Base-by-base conservation (phyloP, 2,329 filamentous ascomycete genomes). In the Fusarium oligoseptatum region DNA sequence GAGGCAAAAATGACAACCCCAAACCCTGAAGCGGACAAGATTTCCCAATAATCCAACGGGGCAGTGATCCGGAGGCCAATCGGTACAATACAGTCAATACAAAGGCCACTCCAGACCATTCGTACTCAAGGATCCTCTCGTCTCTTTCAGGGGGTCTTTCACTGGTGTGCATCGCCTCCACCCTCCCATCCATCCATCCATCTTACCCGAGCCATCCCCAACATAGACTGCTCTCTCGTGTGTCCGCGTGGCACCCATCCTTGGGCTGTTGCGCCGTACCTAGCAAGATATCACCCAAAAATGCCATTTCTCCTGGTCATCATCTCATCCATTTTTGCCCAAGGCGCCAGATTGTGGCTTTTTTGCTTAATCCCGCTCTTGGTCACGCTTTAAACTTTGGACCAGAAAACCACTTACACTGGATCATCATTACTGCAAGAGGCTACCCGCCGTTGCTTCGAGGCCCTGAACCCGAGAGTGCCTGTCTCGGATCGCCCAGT, bases 361-460 rank as follows among this genome's bases (percentile, higher is more conserved):
- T 67, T 17, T 45, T 52, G 34, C 34, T 39, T 74, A 41, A 45
- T 55, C 17, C 24, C 36, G 63, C 17, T 48, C 20, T n/a, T 27
- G 29, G 11, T n/a, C 41, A 39, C 24, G 34, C 39, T 60, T 36
- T 41, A 29, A 34, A 45, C 41, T n/a, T 56, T 27, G 9, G 20
- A 34, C 10, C 8, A 27, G 41, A n/a, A 63, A 36, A 57, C n/a
- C 29, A 43, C 45, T 41, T 36, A 43, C 39, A 45, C 39, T 29
- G 52, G 52, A 34, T 27, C 64, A 77, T 69, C 64, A 66, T 67
- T 68, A 61, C 75, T 64, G 39, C 58, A 76, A 76, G 48, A 45
- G 66, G 75, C 50, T 77, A 70, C 72, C 55, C 29, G 60, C 74
- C 64, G 67, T 79, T 75, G 65, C 64, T 71, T 77, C 70, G 39